These are phyloP conservation scores for Leishmania guyanensis DNA, from an alignment of 208 protist species.

Conservation along the genomic window DNA sequence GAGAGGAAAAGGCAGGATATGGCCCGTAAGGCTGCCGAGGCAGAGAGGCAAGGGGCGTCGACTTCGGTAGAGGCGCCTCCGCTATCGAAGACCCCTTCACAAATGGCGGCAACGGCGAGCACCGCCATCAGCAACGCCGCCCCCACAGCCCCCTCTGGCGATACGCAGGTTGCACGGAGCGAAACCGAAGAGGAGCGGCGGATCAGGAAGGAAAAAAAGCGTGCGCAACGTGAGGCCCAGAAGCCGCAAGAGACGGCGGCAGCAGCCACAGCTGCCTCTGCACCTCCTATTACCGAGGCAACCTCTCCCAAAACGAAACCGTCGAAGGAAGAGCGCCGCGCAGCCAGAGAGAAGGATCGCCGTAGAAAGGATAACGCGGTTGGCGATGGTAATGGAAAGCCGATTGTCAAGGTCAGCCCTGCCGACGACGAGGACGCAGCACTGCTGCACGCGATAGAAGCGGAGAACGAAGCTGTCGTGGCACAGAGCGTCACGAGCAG, in stretches of 20 bases:
- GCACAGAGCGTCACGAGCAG: constrained; percentile 15
- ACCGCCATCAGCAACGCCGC: not conserved
- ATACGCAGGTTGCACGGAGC: not conserved
- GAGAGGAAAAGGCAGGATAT: constrained; percentile 52
- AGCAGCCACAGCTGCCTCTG: not conserved
- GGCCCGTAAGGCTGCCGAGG: constrained; percentile 31
- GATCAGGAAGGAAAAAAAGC: constrained; percentile 65
- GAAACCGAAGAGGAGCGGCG: constrained; percentile 82
- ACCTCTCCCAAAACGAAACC: constrained; percentile 4
- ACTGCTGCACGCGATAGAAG: constrained; percentile 48
- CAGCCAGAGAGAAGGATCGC: constrained; percentile 44
- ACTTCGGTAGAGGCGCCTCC: not conserved
- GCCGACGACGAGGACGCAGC: constrained; percentile 21
- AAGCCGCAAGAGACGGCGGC: constrained; percentile 28
- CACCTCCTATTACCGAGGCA: constrained; percentile 41
- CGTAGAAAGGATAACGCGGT: not conserved
- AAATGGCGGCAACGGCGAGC: not conserved
- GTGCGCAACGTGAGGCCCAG: constrained; percentile 45
- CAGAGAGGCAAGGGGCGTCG: not conserved
- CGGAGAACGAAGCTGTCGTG: constrained; percentile 45
- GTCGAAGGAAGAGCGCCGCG: constrained; percentile 18
- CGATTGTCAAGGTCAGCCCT: not conserved
- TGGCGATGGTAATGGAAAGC: not conserved
- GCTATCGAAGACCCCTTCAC: not conserved
- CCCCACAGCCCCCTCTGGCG: not conserved